Evolutionary conservation across 306 rosid genomes (phyloP).

Genomic region (Pachyrhizus erosus): DNA sequence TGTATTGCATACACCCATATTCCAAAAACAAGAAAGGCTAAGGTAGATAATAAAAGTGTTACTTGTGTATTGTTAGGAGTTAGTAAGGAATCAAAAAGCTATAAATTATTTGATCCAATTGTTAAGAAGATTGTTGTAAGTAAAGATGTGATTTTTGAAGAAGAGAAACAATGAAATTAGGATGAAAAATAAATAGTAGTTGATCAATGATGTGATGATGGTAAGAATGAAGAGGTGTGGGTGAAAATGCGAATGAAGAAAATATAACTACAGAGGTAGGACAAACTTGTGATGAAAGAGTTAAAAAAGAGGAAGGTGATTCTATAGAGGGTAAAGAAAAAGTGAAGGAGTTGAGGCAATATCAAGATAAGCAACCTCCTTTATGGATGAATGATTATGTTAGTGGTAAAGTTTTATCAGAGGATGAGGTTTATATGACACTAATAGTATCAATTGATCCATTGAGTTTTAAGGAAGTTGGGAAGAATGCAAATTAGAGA

Average conservation of each 20-base stretch:
- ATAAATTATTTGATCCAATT: too few relatives aligned
- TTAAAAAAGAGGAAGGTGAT: background rate
- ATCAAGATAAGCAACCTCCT: background rate
- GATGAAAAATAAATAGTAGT: background rate
- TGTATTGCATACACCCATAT: background rate
- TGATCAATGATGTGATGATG: background rate
- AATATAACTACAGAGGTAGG: background rate
- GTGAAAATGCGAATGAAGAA: background rate
- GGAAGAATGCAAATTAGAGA: background rate
- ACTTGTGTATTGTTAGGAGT: too few relatives aligned
- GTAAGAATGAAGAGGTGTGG: background rate
- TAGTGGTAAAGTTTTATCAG: too few relatives aligned
- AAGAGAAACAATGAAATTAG: too few relatives aligned
- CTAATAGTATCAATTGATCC: background rate
- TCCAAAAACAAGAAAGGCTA: background rate
- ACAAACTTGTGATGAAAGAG: background rate
- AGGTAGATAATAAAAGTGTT: background rate
- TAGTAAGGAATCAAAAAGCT: too few relatives aligned
- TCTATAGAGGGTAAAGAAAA: background rate
- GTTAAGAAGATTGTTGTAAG: background rate
- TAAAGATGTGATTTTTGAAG: background rate
- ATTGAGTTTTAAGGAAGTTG: background rate
- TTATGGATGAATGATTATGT: background rate
- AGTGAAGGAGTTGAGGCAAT: background rate
- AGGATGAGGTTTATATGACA: background rate